Conservation (phyloP, 1,284 basidiomycete genomes). For the Ustanciosporium gigantosporum region DNA sequence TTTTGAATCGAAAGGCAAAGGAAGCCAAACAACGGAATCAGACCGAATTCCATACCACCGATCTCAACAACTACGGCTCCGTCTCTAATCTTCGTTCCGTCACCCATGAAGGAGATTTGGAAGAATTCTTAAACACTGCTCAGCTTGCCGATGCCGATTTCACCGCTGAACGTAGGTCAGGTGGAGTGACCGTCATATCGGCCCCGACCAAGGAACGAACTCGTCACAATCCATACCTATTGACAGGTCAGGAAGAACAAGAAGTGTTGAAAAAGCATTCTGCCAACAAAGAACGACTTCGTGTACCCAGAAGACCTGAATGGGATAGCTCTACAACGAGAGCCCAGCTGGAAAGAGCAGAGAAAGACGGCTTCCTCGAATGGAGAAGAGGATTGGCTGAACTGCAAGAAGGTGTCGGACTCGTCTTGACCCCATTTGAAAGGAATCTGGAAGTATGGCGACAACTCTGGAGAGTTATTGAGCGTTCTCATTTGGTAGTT, state of each 20-base stretch:
- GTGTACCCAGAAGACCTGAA: conserved; percentile 54
- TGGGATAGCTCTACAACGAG: conserved; percentile 56
- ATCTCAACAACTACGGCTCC: conserved; percentile 62
- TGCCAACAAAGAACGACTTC: conserved; percentile 52
- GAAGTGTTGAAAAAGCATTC: conserved; percentile 61
- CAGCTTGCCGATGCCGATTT: conserved; percentile 93
- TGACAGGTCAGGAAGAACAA: conserved; percentile 81
- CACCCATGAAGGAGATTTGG: conserved; percentile 92
- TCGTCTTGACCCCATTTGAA: conserved; percentile 61
- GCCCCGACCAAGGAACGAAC: conserved; percentile 62
- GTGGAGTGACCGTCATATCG: conserved; percentile 77
- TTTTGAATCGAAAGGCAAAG: conserved; percentile 55
- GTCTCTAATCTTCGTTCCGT: conserved; percentile 75
- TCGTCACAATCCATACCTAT: conserved; percentile 79
- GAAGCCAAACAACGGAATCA: conserved; percentile 43
- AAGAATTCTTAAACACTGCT: conserved; percentile 94
- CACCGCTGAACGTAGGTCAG: conserved; percentile 89
- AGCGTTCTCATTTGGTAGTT: conserved; percentile 57
- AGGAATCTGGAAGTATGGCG: conserved; percentile 61
- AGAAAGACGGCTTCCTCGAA: conserved; percentile 58
- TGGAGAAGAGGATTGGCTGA: conserved; percentile 59
- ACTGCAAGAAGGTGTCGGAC: conserved; percentile 55
- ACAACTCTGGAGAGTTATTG: conserved; percentile 61
- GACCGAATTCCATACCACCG: conserved; percentile 59
- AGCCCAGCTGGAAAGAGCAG: conserved; percentile 54